Base-by-base conservation (phyloP, 306 rosid species). In the Elaeagnus macrophylla region DNA sequence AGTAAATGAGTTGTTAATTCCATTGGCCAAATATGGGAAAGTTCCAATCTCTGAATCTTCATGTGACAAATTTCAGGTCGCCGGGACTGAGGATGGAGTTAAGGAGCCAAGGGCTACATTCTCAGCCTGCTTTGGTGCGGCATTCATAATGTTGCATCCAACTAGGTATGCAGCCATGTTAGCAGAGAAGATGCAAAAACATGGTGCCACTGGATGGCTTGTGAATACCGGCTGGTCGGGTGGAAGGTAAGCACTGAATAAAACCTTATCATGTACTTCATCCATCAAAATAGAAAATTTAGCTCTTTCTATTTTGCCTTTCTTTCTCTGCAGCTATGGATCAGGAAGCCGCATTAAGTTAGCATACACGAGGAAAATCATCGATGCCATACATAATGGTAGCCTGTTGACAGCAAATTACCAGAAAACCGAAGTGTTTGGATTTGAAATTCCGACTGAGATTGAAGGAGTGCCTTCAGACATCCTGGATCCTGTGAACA, bases 191-290 rank as follows among this genome's bases (percentile, higher is more conserved):
- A 89, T 89, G 97, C 62, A 74, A 67, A 55, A 65, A 19, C 89
- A 89, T 51, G 95, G 97, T 25, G 89, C 97, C 10, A 84, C 93
- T 0, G 97, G 84, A 5, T 89, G 97, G 97, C 86, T 89, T 6
- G 97, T 89, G 15, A 85, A 89, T 81, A 89, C 97, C n/a, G 97
- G 93, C 62, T 89, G 95, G 95, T 89, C 95, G 0, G 89, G 75
- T 47, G 97, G 97, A 57, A 82, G 95, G 90, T 85, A 77, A 38
- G 57, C 32, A 25, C 32, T 12, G 3, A 10, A 20, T 5, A 1
- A 7, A 35, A 2, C 7, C 0, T 37, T 2, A 7, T 25, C 16
- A 8, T 9, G 6, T 43, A 19, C 42, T 17, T 2, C 0, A 64
- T 35, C 14, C 7, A 42, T 51, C 4, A 19, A 10, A 19, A 12